Conservation (phyloP, 2,329 filamentous ascomycete genomes). For the Talaromyces sp. region DNA sequence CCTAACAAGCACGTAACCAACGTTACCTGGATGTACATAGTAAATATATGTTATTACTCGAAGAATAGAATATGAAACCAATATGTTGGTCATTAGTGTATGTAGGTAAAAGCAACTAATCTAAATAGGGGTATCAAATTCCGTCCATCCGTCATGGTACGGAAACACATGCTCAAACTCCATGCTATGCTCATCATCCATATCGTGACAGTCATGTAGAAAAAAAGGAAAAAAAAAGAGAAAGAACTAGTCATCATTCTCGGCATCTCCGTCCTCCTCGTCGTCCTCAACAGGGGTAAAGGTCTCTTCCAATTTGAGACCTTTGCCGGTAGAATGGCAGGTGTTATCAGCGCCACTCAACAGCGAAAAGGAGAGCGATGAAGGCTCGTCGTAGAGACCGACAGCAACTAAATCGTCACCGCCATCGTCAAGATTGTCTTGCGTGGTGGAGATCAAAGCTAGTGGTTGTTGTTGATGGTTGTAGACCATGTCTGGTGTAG, state of each 20-base stretch:
- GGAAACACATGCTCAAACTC: slow-evolving; percentile 20
- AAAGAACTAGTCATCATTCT: slow-evolving; percentile 12
- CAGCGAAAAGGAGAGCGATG: slow-evolving; percentile 54
- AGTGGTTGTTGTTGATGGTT: slow-evolving; percentile 37
- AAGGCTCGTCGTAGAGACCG: slow-evolving; percentile 74
- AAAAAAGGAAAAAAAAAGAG: slow-evolving; percentile 5
- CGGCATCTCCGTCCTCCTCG: slow-evolving; percentile 57
- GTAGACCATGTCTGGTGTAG: slow-evolving; percentile 39
- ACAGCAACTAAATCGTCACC: slow-evolving; percentile 77
- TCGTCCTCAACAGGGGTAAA: slow-evolving; percentile 63
- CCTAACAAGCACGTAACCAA: not conserved
- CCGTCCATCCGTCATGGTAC: not conserved
- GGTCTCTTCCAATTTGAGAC: slow-evolving; percentile 76
- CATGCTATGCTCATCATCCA: slow-evolving; percentile 24
- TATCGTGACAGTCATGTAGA: slow-evolving; percentile 22
- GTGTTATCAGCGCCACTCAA: slow-evolving; percentile 50
- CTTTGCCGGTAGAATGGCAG: slow-evolving; percentile 56
- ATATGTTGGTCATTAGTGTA: not conserved
- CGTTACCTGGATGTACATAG: not conserved
- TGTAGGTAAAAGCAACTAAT: not conserved
- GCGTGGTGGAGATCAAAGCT: not conserved
- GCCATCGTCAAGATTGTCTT: slow-evolving; percentile 47
- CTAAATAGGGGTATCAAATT: slow-evolving; percentile 9
- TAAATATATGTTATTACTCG: not conserved
- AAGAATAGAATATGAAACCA: not conserved